Conservation (phyloP, 75 land plant genomes). For the Picea sitchensis region DNA sequence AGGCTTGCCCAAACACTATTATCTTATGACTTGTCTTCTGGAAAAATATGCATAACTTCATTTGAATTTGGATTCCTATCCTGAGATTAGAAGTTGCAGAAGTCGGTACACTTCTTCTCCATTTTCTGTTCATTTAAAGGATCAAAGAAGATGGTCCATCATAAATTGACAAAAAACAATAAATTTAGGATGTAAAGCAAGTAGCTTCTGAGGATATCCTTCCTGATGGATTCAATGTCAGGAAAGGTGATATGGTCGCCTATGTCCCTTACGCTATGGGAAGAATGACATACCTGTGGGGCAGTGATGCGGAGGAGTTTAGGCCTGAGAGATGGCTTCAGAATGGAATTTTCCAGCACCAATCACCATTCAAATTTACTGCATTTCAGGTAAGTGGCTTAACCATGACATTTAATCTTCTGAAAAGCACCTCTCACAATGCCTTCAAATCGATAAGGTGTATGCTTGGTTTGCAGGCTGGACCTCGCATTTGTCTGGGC, state of each 20-base stretch:
- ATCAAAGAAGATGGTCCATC: background rate
- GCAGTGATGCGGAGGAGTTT: slow-evolving; percentile 32
- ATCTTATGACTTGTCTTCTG: too few species aligned
- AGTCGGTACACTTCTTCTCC: background rate
- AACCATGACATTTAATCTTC: background rate
- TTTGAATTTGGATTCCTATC: background rate
- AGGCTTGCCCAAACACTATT: too few species aligned
- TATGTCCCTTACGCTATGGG: slow-evolving; percentile 48
- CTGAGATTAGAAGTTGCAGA: background rate
- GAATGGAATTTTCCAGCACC: slow-evolving; percentile 28
- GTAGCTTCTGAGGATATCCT: slow-evolving; percentile 41
- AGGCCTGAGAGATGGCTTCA: slow-evolving; percentile 51
- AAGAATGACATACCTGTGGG: slow-evolving; percentile 37
- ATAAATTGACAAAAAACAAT: background rate
- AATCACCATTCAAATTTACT: slow-evolving; percentile 48
- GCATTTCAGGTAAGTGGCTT: slow-evolving; percentile 35
- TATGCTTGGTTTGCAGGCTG: slow-evolving; percentile 41
- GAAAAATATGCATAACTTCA: too few species aligned
- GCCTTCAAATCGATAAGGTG: background rate
- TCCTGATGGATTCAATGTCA: slow-evolving; percentile 34
- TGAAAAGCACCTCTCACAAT: too few species aligned
- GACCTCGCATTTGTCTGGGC: slow-evolving; percentile 72
- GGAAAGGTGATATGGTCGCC: slow-evolving; percentile 27
- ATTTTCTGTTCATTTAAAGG: background rate
- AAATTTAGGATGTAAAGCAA: slow-evolving; percentile 42